phyloP scores from a whole-genome alignment of 2,329 filamentous ascomycete species.

The Fusarium sp. region DNA sequence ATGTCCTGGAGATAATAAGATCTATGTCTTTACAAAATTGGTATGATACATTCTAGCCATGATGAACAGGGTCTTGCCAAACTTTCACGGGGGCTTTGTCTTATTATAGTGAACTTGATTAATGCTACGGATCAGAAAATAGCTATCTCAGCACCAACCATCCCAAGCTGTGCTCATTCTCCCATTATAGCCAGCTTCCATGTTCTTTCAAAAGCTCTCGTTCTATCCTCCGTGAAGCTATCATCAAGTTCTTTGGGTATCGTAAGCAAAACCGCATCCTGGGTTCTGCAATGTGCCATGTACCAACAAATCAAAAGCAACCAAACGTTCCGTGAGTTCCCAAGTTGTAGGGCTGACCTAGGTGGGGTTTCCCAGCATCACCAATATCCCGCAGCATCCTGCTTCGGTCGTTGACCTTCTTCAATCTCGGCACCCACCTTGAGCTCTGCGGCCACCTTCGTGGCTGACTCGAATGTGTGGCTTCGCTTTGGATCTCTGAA shows the following conservation, averaged over 20 bases:
- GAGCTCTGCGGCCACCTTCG: background rate
- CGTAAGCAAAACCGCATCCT: background rate
- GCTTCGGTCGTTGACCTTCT: background rate
- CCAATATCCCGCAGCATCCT: background rate
- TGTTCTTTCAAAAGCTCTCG: background rate
- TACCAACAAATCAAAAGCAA: background rate
- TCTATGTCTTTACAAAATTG: background rate
- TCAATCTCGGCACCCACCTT: background rate
- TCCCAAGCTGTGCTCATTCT: background rate
- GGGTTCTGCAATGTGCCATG: background rate
- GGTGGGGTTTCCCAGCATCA: background rate
- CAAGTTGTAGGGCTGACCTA: background rate
- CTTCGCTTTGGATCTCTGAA: background rate
- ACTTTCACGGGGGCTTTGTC: background rate
- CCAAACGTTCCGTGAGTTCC: background rate
- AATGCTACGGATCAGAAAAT: background rate
- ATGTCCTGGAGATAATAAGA: background rate
- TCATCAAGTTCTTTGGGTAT: background rate
- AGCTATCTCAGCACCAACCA: background rate
- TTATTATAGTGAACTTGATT: background rate
- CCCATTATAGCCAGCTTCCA: background rate
- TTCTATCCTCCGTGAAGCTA: background rate
- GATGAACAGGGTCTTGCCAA: background rate
- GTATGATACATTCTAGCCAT: background rate
- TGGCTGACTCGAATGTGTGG: constrained; percentile 6